These are phyloP conservation scores for Schizophyllum commune DNA, from an alignment of 1,284 basidiomycete species.

Conservation along the genomic window DNA sequence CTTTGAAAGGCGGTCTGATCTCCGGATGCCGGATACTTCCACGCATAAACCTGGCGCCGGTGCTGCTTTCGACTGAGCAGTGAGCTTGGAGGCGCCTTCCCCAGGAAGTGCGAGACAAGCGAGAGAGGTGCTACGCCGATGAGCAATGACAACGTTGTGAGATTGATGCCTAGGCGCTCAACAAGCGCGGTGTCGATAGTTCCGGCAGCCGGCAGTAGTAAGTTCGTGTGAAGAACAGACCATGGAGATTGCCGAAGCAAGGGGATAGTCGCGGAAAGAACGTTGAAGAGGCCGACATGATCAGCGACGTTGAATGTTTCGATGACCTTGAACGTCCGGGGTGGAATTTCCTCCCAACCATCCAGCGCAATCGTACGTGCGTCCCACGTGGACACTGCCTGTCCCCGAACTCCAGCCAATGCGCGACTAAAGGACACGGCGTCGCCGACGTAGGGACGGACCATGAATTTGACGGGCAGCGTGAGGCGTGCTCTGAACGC, in stretches of 20 bases:
- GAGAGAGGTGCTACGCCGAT: conserved; percentile 32
- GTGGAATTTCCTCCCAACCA: conserved; percentile 11
- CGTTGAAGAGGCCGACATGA: conserved; percentile 37
- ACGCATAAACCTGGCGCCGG: conserved; percentile 25
- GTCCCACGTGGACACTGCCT: conserved; percentile 22
- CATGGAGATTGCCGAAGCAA: conserved; percentile 24
- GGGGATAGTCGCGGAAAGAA: conserved; percentile 31
- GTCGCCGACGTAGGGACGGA: conserved; percentile 25
- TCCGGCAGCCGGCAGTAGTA: conserved; percentile 20
- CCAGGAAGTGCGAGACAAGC: conserved; percentile 32
- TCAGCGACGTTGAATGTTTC: conserved; percentile 42
- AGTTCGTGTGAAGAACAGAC: conserved; percentile 34
- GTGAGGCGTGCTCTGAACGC: conserved; percentile 16
- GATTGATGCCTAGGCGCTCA: conserved; percentile 28
- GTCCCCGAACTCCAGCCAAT: conserved; percentile 10
- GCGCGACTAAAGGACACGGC: conserved; percentile 22
- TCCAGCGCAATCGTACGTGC: conserved; percentile 26
- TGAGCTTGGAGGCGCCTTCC: conserved; percentile 23
- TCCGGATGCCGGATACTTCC: conserved; percentile 12
- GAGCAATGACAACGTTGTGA: conserved; percentile 27
- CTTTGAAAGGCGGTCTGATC: conserved; percentile 35
- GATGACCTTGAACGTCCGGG: conserved; percentile 37
- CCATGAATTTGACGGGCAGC: conserved; percentile 7
- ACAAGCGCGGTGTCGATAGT: conserved; percentile 22
- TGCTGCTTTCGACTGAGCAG: not conserved